Evolutionary conservation across 75 land plant species (phyloP).

Genomic region (Pinus tabuliformis): DNA sequence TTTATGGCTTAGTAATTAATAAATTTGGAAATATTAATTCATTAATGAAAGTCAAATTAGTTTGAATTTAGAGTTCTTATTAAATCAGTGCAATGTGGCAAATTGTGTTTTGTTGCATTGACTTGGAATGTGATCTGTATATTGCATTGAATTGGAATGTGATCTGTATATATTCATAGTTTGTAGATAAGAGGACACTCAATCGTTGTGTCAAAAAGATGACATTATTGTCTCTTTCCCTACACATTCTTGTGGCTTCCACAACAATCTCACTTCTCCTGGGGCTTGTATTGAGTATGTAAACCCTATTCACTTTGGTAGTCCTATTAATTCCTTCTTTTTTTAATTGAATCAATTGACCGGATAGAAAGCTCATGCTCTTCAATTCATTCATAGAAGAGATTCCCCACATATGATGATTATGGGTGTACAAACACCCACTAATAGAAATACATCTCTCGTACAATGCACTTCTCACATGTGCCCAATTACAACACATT

Average conservation of each 20-base stretch:
- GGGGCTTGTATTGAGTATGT: conserved; percentile 36
- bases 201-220: conserved; percentile 68
- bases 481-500: conserved; percentile 70
- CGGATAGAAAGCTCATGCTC: too few relatives aligned
- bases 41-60: too few relatives aligned
- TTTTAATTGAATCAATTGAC: too few relatives aligned
- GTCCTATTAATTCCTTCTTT: too few relatives aligned
- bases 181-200: conserved; percentile 46
- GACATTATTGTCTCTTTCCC: conserved; percentile 61
- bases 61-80: too few relatives aligned
- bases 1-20: too few relatives aligned
- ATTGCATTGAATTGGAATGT: too few relatives aligned
- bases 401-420: background rate
- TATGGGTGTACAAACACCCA: conserved; percentile 8
- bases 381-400: conserved; percentile 8
- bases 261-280: conserved; percentile 21
- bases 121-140: conserved; percentile 85
- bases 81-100: too few relatives aligned
- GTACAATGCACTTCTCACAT: conserved; percentile 66
- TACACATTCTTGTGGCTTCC: conserved; percentile 60
- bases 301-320: background rate
- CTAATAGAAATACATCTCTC: conserved; percentile 8
- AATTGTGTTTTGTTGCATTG: conserved; percentile 47
- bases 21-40: too few relatives aligned
- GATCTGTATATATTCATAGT: conserved; percentile 82